These are phyloP conservation scores for Hamamelis virginiana DNA, from an alignment of 164 flowering plant genomes.

Conservation along the genomic window DNA sequence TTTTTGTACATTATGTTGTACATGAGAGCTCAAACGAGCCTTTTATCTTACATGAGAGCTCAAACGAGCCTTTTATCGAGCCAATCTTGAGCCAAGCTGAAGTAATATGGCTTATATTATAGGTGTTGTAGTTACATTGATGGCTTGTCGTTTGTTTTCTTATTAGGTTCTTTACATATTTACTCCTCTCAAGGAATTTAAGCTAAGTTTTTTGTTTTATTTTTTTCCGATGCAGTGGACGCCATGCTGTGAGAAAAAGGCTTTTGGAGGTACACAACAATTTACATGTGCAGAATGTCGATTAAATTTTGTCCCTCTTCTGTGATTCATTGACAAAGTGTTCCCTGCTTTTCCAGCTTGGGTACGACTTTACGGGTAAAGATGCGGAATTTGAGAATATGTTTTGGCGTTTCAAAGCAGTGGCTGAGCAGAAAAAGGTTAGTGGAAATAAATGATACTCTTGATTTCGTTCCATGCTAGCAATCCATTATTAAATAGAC, in stretches of 20 bases:
- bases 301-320: background rate
- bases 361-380: conserved; percentile 69
- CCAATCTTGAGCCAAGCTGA: too few species aligned
- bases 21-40: too few species aligned
- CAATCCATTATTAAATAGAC: too few species aligned
- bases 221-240: conserved; percentile 79
- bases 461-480: background rate
- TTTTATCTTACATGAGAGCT: too few species aligned
- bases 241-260: conserved; percentile 80
- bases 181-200: background rate
- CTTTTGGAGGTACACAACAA: conserved; percentile 62
- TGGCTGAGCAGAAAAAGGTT: conserved; percentile 96
- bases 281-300: background rate
- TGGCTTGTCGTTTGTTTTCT: background rate
- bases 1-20: too few species aligned
- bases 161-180: conserved; percentile 3
- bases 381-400: conserved; percentile 77
- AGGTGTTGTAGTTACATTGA: too few species aligned
- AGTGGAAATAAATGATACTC: conserved; percentile 1
- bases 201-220: background rate
- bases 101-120: too few species aligned
- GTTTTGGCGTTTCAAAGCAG: conserved; percentile 90
- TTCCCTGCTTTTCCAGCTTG: conserved; percentile 58
- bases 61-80: too few species aligned
- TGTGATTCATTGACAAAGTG: background rate